Conservation (phyloP, 371 early-diverging fungal species). For the Lichtheimia hyalospora region DNA sequence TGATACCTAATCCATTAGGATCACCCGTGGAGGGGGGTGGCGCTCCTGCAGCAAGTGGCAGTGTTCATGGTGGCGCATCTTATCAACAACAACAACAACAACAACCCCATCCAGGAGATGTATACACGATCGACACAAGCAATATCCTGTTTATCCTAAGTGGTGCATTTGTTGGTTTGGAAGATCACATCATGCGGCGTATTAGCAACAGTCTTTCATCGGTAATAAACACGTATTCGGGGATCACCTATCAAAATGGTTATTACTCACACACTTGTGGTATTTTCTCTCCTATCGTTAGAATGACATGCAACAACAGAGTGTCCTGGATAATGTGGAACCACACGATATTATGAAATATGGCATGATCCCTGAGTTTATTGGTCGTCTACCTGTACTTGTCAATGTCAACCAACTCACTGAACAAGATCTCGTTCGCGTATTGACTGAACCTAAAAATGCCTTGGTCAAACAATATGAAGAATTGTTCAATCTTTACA, state of each 20-base stretch:
- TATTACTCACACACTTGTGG: background rate
- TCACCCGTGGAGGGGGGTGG: background rate
- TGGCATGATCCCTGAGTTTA: constrained; percentile 85
- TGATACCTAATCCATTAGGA: background rate
- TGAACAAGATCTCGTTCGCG: constrained; percentile 63
- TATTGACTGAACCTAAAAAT: constrained; percentile 77
- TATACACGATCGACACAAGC: constrained; percentile 77
- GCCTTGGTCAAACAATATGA: constrained; percentile 77
- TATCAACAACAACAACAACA: background rate
- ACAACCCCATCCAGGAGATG: constrained; percentile 48
- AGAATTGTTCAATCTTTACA: constrained; percentile 60
- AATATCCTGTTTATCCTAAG: constrained; percentile 84
- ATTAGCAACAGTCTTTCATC: constrained; percentile 27
- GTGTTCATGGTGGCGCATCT: too few relatives aligned
- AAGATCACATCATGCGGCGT: constrained; percentile 70
- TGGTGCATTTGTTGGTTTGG: constrained; percentile 84
- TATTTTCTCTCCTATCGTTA: background rate
- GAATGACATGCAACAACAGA: constrained; percentile 1
- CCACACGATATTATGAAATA: constrained; percentile 76
- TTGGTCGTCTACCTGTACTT: constrained; percentile 79
- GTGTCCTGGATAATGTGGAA: constrained; percentile 61
- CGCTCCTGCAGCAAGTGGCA: constrained; percentile 2
- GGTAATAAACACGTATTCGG: too few relatives aligned
- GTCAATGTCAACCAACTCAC: constrained; percentile 66
- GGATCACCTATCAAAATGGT: too few relatives aligned